Conservation (phyloP, 495 filamentous ascomycete genomes). For the Terfezia boudieri region DNA sequence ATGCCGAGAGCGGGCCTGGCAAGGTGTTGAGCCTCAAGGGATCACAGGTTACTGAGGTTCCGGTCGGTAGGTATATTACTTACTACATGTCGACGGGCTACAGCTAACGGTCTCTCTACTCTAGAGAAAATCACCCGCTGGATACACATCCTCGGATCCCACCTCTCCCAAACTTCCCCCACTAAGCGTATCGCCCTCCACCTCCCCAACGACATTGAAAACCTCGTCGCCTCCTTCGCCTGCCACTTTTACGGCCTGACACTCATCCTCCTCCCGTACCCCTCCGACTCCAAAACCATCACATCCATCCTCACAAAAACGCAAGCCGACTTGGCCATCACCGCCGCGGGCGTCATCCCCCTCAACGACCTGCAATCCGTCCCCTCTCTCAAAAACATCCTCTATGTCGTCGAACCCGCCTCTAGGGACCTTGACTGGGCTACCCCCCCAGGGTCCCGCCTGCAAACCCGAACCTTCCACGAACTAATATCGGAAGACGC, state of each 20-base stretch:
- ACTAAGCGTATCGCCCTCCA: conserved; percentile 72
- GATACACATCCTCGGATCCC: conserved; percentile 66
- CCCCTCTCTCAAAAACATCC: conserved; percentile 50
- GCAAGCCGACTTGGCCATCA: conserved; percentile 58
- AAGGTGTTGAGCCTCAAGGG: conserved; percentile 67
- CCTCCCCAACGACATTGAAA: conserved; percentile 80
- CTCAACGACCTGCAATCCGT: conserved; percentile 45
- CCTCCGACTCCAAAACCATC: conserved; percentile 35
- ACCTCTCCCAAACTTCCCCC: conserved; percentile 38
- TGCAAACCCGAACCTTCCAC: conserved; percentile 12
- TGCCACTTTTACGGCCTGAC: conserved; percentile 65
- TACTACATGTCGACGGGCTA: neutral
- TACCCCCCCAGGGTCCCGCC: conserved; percentile 6
- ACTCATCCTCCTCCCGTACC: conserved; percentile 61
- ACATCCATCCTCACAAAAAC: conserved; percentile 45
- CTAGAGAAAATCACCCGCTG: conserved; percentile 51
- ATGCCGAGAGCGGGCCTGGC: conserved; percentile 37
- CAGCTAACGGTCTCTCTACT: neutral
- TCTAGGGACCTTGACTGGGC: conserved; percentile 76
- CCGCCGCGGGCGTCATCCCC: conserved; percentile 69
- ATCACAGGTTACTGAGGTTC: conserved; percentile 46
- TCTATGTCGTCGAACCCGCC: conserved; percentile 85
- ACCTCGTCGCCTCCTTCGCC: conserved; percentile 38
- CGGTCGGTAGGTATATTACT: conserved; percentile 16
- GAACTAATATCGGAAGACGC: conserved; percentile 7